phyloP scores from a whole-genome alignment of 495 filamentous ascomycete genomes.

The Aspergillus biplanus region DNA sequence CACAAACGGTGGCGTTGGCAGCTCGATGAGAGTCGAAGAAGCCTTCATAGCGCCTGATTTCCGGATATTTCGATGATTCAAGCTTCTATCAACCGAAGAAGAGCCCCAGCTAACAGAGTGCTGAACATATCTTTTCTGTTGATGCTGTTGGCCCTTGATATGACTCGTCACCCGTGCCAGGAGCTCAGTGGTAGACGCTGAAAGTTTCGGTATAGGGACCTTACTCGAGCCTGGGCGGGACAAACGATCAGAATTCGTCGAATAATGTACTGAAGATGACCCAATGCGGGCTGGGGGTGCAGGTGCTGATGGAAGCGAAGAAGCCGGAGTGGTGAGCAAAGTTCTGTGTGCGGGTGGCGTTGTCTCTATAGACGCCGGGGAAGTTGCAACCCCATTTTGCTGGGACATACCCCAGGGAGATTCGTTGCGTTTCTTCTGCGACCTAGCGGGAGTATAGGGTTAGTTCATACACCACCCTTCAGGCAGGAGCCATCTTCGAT shows the following conservation, averaged over 20 bases:
- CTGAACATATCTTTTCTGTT: conserved; percentile 20
- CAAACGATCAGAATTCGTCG: conserved; percentile 18
- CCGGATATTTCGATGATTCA: conserved; percentile 3
- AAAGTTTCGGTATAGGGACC: conserved; percentile 30
- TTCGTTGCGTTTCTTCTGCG: conserved; percentile 6
- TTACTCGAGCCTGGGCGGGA: conserved; percentile 20
- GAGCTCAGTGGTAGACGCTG: conserved; percentile 32
- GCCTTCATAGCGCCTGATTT: conserved; percentile 23
- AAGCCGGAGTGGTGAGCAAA: conserved; percentile 16
- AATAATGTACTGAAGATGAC: conserved; percentile 4
- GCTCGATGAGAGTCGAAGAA: conserved; percentile 32
- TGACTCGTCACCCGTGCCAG: conserved; percentile 28
- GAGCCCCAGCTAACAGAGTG: conserved; percentile 17
- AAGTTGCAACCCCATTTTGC: conserved; percentile 31
- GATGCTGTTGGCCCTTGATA: conserved; percentile 23
- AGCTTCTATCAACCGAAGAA: conserved; percentile 5
- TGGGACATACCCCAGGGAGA: conserved; percentile 31
- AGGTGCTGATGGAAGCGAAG: conserved; percentile 22
- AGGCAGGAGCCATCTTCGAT: background rate
- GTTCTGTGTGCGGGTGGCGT: conserved; percentile 25
- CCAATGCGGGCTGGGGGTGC: conserved; percentile 12
- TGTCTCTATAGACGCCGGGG: conserved; percentile 33
- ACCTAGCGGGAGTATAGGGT: background rate
- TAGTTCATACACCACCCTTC: conserved; percentile 3
- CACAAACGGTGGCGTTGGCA: conserved; percentile 30